Conservation (phyloP, 2,329 filamentous ascomycete genomes). For the Anthostomella pinea region DNA sequence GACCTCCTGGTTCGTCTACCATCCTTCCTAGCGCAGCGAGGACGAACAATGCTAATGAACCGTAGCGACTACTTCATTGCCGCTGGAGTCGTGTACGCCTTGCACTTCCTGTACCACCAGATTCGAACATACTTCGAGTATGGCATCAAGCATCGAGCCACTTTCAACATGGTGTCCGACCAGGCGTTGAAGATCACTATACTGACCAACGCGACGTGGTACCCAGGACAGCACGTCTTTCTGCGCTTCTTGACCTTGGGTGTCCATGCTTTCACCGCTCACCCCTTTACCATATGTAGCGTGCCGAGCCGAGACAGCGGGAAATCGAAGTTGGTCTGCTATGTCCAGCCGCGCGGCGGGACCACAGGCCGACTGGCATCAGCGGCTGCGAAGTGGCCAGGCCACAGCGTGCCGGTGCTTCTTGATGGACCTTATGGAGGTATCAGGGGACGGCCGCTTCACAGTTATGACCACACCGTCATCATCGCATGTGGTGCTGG, state of each 20-base stretch:
- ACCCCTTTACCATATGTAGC: slow-evolving; percentile 57
- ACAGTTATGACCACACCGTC: slow-evolving; percentile 41
- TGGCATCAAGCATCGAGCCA: slow-evolving; percentile 43
- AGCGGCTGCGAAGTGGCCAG: slow-evolving; percentile 36
- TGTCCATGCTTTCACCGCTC: slow-evolving; percentile 42
- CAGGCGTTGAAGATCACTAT: slow-evolving; percentile 42
- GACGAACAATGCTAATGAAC: slow-evolving; percentile 1
- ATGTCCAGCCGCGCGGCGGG: slow-evolving; percentile 47
- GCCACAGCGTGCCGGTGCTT: slow-evolving; percentile 40
- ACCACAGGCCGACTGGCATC: slow-evolving; percentile 46
- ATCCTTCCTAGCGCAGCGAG: not conserved
- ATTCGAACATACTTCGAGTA: slow-evolving; percentile 48
- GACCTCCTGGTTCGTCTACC: slow-evolving; percentile 44
- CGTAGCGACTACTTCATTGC: slow-evolving; percentile 60
- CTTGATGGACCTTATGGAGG: slow-evolving; percentile 61
- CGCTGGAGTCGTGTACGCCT: slow-evolving; percentile 48
- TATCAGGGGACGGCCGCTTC: slow-evolving; percentile 35
- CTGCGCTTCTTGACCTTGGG: slow-evolving; percentile 49
- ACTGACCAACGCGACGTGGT: slow-evolving; percentile 44
- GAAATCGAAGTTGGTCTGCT: slow-evolving; percentile 46
- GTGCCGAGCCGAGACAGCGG: slow-evolving; percentile 30
- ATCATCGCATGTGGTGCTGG: slow-evolving; percentile 56
- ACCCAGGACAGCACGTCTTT: slow-evolving; percentile 53
- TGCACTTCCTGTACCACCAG: slow-evolving; percentile 44
- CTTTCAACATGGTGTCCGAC: slow-evolving; percentile 38